Percentiles rank a stretch among this genome's conserved stretches.
Evolutionary conservation across 2,329 filamentous ascomycete genomes (phyloP).

Genomic region (Alternaria metachromatica): DNA sequence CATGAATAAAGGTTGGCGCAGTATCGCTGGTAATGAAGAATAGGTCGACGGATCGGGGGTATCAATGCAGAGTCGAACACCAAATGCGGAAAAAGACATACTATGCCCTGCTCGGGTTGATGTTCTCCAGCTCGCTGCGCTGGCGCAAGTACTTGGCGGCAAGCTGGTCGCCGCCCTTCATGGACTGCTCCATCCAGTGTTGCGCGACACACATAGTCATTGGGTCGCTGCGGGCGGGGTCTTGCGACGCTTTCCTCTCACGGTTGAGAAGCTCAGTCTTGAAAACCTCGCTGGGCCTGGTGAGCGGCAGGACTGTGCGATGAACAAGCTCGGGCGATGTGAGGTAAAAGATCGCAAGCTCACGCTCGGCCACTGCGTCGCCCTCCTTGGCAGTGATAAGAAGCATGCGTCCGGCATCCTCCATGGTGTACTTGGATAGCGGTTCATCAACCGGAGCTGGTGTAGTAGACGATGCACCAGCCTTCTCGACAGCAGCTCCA

Average conservation of each 20-base stretch:
- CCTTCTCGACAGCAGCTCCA: conserved; percentile 25
- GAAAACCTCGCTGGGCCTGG: conserved; percentile 86
- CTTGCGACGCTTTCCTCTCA: conserved; percentile 61
- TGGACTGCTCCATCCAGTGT: conserved; percentile 95
- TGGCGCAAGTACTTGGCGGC: conserved; percentile 84
- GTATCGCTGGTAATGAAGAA: neutral
- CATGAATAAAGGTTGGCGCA: neutral
- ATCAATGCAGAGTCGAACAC: conserved; percentile 19
- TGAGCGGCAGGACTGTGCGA: conserved; percentile 81
- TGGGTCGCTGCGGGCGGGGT: conserved; percentile 75
- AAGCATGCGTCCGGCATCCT: conserved; percentile 87
- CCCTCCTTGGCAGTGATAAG: conserved; percentile 94
- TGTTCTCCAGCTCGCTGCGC: conserved; percentile 66
- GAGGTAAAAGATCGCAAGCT: conserved; percentile 91
- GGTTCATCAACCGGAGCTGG: conserved; percentile 36
- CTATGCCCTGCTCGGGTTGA: conserved; percentile 52
- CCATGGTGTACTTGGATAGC: conserved; percentile 71
- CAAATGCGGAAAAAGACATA: conserved; percentile 22
- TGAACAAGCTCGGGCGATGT: conserved; percentile 86
- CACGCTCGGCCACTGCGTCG: conserved; percentile 84
- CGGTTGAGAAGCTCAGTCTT: conserved; percentile 82
- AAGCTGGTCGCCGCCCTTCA: conserved; percentile 83
- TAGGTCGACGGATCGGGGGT: conserved; percentile 4
- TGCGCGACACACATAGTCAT: conserved; percentile 91
- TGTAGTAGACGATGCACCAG: conserved; percentile 13